Evolutionary conservation across 1,139 yeast species (phyloP).

Genomic region (Geotrichum bryndzae): DNA sequence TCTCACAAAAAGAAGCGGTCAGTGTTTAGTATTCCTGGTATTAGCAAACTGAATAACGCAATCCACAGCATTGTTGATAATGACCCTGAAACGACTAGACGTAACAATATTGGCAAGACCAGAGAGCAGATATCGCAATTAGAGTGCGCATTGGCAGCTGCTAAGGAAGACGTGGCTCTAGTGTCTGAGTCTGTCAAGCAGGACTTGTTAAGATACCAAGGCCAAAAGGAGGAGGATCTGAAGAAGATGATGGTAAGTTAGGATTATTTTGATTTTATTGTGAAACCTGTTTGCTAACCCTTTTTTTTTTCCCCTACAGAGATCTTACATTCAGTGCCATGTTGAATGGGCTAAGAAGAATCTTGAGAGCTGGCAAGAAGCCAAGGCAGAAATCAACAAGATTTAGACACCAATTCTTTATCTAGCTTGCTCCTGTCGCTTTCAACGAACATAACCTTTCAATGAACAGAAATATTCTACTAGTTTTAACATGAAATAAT

Average conservation of each 20-base stretch:
- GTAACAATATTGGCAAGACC: constrained; percentile 49
- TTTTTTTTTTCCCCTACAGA: constrained; percentile 3
- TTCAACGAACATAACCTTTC: too few species aligned
- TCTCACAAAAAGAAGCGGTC: constrained; percentile 28
- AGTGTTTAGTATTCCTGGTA: constrained; percentile 43
- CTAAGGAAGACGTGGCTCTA: constrained; percentile 49
- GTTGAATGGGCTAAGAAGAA: constrained; percentile 68
- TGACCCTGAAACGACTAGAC: constrained; percentile 61
- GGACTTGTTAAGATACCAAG: constrained; percentile 48
- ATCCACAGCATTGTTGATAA: constrained; percentile 65
- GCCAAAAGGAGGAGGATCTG: constrained; percentile 40
- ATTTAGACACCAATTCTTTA: constrained; percentile 18
- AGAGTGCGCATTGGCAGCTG: constrained; percentile 53
- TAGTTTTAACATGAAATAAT: background rate
- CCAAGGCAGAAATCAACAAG: constrained; percentile 42
- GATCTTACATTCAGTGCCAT: constrained; percentile 52
- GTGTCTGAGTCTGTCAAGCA: constrained; percentile 47
- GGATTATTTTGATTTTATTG: background rate
- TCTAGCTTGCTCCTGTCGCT: too few species aligned
- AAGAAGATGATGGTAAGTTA: constrained; percentile 40
- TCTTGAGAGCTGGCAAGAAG: constrained; percentile 68
- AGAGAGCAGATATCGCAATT: constrained; percentile 48
- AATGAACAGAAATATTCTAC: background rate
- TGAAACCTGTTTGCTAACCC: background rate
- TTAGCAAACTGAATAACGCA: constrained; percentile 53